These are phyloP conservation scores for Pichia thaimueangensis DNA, from an alignment of 805 yeast species.

Conservation along the genomic window DNA sequence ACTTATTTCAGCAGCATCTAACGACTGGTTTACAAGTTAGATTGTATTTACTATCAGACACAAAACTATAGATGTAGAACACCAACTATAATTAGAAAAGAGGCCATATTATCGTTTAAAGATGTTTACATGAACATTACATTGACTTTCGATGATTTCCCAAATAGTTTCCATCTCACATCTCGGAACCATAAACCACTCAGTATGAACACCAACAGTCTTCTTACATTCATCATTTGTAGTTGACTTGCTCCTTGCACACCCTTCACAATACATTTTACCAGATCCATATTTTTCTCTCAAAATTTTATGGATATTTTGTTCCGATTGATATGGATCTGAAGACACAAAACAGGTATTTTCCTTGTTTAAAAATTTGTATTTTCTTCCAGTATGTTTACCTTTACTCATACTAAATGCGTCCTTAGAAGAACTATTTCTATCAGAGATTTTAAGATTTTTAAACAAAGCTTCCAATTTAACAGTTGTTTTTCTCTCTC, in stretches of 20 bases:
- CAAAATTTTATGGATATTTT: conserved; percentile 35
- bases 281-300: conserved; percentile 41
- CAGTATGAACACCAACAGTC: conserved; percentile 34
- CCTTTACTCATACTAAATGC: background rate
- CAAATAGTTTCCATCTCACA: conserved; percentile 29
- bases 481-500: background rate
- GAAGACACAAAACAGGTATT: conserved; percentile 33
- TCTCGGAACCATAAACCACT: conserved; percentile 53
- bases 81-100: no score
- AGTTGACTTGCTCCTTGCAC: conserved; percentile 20
- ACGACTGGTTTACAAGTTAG: no score
- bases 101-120: no score
- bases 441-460: background rate
- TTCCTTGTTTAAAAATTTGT: conserved; percentile 6
- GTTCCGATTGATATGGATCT: conserved; percentile 35
- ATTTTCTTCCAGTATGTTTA: conserved; percentile 3
- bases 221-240: background rate
- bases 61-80: no score
- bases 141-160: conserved; percentile 12
- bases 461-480: background rate
- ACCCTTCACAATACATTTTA: conserved; percentile 42
- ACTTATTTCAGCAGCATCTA: no score
- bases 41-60: no score
- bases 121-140: background rate
- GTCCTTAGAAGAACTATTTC: background rate